Evolutionary conservation across 768 basidiomycete genomes (phyloP), one percentile per base, ranked within the genome.

Genomic region (Lanmaoa pseudosensibilis): DNA sequence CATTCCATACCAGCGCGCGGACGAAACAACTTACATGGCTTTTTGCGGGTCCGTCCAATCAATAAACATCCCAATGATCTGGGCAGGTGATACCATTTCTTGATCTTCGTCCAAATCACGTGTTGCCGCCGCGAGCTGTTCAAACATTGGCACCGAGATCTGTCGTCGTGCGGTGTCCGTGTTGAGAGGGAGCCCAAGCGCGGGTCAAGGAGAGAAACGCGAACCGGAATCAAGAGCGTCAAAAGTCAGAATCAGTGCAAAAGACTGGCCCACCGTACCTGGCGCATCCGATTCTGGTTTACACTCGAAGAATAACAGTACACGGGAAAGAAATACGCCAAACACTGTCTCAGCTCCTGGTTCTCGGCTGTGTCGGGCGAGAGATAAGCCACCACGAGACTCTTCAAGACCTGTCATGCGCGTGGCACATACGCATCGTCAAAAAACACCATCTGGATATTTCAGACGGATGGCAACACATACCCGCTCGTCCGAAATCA

Each of bases 41-140:
- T 90, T 92, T 65, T 83, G 78, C 0, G 92, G 89, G 67, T 95
- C 88, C 4, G 89, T 91, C 93, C 94, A 96, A 61, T 94, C 92
- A 3, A 88, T 78, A 65, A 95, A 79, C 73, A 94, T 80, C n/a
- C 86, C 74, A 0, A 84, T 86, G 55, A 92, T 85, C 64, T 92
- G 89, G 19, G 83, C 74, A 0, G 88, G 83, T 0, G 82, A 74
- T 12, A 92, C 81, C 85, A 90, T 89, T 40, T 85, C 82, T 64
- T 88, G 82, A 45, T 83, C 86, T 1, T 87, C 87, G 4, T 90
- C 90, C 23, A 86, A 69, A 15, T 87, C 85, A 19, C 80, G 82
- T 52, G 84, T 80, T 46, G 83, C 77, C 16, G 78, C 73, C 4
- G 79, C 73, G 12, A 89, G 79, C 43, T 84, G 75, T 41, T 86